Conservation (phyloP, 352 stramenopile species). For the Thalassiosira sp. region DNA sequence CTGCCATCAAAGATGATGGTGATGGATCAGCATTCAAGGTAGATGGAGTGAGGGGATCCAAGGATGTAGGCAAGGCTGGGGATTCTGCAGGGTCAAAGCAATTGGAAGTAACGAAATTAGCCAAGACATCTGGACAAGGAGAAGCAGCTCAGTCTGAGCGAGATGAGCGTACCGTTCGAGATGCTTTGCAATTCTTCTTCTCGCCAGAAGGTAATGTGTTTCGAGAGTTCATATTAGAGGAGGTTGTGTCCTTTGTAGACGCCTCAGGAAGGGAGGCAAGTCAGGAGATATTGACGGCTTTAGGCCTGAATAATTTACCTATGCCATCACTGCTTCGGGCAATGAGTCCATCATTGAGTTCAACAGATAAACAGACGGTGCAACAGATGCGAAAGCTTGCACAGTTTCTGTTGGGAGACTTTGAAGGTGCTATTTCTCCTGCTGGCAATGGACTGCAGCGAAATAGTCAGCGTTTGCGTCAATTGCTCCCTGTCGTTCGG, state of each 20-base stretch:
- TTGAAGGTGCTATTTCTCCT: slow-evolving; percentile 55
- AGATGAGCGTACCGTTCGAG: slow-evolving; percentile 69
- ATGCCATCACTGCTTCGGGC: slow-evolving; percentile 80
- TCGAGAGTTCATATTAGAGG: slow-evolving; percentile 85
- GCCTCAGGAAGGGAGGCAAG: slow-evolving; percentile 75
- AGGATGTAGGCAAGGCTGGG: slow-evolving; percentile 66
- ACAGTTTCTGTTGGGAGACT: slow-evolving; percentile 82
- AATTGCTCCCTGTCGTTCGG: slow-evolving; percentile 67
- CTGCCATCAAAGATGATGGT: slow-evolving; percentile 69
- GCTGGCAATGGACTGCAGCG: slow-evolving; percentile 30
- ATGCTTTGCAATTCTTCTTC: slow-evolving; percentile 86
- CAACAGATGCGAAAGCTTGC: slow-evolving; percentile 77
- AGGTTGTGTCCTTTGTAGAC: slow-evolving; percentile 84
- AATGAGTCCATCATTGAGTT: slow-evolving; percentile 77
- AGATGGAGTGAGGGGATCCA: slow-evolving; percentile 75
- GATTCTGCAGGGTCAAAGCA: slow-evolving; percentile 72
- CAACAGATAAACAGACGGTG: slow-evolving; percentile 74
- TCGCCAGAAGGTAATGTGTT: slow-evolving; percentile 83
- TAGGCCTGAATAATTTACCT: slow-evolving; percentile 74
- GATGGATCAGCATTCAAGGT: slow-evolving; percentile 81
- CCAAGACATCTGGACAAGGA: slow-evolving; percentile 45
- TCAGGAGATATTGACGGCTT: slow-evolving; percentile 66
- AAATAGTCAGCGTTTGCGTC: slow-evolving; percentile 53
- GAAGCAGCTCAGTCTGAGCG: slow-evolving; percentile 37
- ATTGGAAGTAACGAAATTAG: slow-evolving; percentile 31